A percentile compares a stretch with the other conserved stretches of the same genome.
Evolutionary conservation across 1,284 basidiomycete species (phyloP).

Genomic region (Malassezia slooffiae): DNA sequence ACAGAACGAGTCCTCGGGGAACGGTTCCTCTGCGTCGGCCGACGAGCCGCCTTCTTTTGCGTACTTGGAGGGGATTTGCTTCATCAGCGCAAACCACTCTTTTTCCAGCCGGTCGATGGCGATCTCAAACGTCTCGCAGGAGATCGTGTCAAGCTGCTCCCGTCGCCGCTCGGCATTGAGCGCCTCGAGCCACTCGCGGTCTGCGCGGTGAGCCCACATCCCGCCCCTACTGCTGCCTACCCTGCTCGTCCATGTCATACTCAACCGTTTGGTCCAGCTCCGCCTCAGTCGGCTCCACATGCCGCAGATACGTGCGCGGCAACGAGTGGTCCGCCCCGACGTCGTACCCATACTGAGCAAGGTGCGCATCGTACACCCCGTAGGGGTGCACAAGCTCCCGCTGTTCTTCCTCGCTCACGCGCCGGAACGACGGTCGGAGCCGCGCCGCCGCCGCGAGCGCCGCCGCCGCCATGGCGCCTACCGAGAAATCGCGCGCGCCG

Average conservation of each 20-base stretch:
- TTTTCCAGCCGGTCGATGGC: slow-evolving; percentile 96
- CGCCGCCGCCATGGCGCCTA: neutral
- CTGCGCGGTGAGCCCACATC: slow-evolving; percentile 49
- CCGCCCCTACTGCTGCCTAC: slow-evolving; percentile 47
- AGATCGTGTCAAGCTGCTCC: slow-evolving; percentile 56
- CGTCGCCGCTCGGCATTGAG: slow-evolving; percentile 73
- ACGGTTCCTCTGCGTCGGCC: slow-evolving; percentile 18
- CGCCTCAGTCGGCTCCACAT: slow-evolving; percentile 84
- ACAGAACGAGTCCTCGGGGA: slow-evolving; percentile 58
- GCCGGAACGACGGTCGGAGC: slow-evolving; percentile 25
- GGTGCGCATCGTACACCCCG: slow-evolving; percentile 25
- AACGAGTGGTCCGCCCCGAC: slow-evolving; percentile 63
- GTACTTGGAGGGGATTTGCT: slow-evolving; percentile 26
- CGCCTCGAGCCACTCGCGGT: slow-evolving; percentile 85
- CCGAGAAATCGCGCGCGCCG: neutral
- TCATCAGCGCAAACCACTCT: slow-evolving; percentile 67
- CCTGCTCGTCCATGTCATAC: slow-evolving; percentile 99
- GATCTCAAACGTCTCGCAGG: slow-evolving; percentile 82
- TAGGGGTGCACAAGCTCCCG: slow-evolving; percentile 19
- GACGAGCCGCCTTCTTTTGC: slow-evolving; percentile 12
- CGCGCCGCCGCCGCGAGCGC: slow-evolving; percentile 6
- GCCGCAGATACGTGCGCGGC: slow-evolving; percentile 76
- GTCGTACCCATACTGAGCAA: slow-evolving; percentile 51
- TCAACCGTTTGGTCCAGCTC: slow-evolving; percentile 88
- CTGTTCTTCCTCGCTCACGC: slow-evolving; percentile 26